A percentile compares a stretch with the other conserved stretches of the same genome.
Conservation (phyloP, 2,329 filamentous ascomycete species). For the Chaetomiaceae sp. region DNA sequence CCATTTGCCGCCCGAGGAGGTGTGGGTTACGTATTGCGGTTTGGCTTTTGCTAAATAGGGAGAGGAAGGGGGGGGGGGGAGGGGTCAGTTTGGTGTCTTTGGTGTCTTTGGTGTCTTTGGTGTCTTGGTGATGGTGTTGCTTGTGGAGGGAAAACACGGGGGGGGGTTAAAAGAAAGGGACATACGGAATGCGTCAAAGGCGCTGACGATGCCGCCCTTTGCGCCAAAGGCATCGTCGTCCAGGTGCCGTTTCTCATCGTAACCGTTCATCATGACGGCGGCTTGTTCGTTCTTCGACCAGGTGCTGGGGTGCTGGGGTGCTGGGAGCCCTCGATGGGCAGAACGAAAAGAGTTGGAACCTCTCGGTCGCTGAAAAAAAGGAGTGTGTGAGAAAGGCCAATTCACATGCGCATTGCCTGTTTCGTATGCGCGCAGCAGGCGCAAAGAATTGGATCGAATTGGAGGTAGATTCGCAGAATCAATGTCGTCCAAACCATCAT, state of each 20-base stretch:
- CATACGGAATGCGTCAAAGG: slow-evolving; percentile 97
- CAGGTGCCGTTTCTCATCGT: slow-evolving; percentile 60
- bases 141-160: neutral
- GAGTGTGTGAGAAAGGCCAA: neutral
- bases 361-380: neutral
- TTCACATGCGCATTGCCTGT: neutral
- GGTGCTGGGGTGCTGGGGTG: too few relatives aligned
- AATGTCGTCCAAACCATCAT: neutral
- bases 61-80: neutral
- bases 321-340: neutral
- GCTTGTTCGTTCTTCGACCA: neutral
- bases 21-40: slow-evolving; percentile 81
- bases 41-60: slow-evolving; percentile 77
- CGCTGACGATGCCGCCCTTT: slow-evolving; percentile 66
- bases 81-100: slow-evolving; percentile 7
- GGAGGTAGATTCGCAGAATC: neutral
- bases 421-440: neutral
- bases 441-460: neutral
- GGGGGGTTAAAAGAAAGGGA: slow-evolving; percentile 3
- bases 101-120: too few relatives aligned
- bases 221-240: slow-evolving; percentile 79
- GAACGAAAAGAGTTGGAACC: neutral
- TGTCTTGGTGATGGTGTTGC: too few relatives aligned
- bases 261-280: slow-evolving; percentile 66
- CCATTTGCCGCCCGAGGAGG: slow-evolving; percentile 86